A percentile compares a stretch with the other conserved stretches of the same genome.
These are phyloP conservation scores for Monosporozyma siamensis DNA, from an alignment of 805 yeast species.

Conservation along the genomic window DNA sequence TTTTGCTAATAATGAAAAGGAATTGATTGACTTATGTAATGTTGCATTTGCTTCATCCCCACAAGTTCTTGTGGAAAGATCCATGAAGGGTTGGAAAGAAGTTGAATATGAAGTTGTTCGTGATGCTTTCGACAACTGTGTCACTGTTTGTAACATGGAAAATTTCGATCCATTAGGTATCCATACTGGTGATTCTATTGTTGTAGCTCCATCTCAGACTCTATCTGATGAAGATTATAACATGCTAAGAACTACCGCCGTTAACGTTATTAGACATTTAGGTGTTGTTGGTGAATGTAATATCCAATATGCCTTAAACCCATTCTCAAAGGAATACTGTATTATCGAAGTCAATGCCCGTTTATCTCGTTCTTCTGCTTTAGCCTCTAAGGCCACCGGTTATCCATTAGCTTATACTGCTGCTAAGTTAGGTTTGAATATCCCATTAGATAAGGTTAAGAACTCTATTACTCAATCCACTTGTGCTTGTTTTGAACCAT, in stretches of 20 bases:
- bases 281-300: constrained; percentile 99
- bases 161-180: constrained; percentile 97
- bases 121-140: constrained; percentile 94
- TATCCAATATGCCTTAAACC: constrained; percentile 93
- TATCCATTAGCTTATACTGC: constrained; percentile 98
- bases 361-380: constrained; percentile 95
- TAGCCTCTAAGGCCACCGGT: constrained; percentile 98
- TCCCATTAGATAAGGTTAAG: constrained; percentile 81
- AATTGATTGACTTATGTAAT: constrained; percentile 74
- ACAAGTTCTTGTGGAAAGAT: constrained; percentile 88
- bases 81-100: constrained; percentile 99
- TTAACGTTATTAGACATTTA: constrained; percentile 90
- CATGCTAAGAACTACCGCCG: constrained; percentile 96
- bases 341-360: constrained; percentile 97
- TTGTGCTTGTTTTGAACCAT: constrained; percentile 95
- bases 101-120: constrained; percentile 98
- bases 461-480: constrained; percentile 92
- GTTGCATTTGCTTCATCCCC: constrained; percentile 94
- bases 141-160: constrained; percentile 98
- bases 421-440: constrained; percentile 89
- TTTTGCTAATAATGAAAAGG: constrained; percentile 80
- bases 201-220: constrained; percentile 97
- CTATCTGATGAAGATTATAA: constrained; percentile 93
- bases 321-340: constrained; percentile 88
- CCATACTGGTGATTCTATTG: constrained; percentile 98